Base-by-base conservation (phyloP, 2,329 filamentous ascomycete species). In the Penicillium italicum region DNA sequence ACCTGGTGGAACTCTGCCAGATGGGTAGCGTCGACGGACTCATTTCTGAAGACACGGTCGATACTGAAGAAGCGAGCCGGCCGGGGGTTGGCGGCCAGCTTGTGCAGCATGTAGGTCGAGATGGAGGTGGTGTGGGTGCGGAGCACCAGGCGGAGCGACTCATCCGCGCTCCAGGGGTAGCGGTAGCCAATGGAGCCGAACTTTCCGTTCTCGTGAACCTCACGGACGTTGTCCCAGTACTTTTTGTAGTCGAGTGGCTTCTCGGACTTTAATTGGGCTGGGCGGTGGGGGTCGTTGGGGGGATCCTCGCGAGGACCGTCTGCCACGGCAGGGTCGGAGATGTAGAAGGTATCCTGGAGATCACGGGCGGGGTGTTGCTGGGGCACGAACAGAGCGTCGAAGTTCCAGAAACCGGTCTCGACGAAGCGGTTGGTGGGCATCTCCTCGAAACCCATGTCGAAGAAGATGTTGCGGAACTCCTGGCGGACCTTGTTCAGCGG, bases 361-460 rank as follows among this genome's bases (percentile, higher is more conserved):
- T 99, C 94, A 72, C 94, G 90, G 57, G 94, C 94, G 49, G 94
- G 94, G 75, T 99, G 94, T 81, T 99, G 94, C 77, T 96, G 94
- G 30, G 93, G 93, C 50, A 97, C 93, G 75, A 93, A 97, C 61
- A 99, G 90, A 24, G 92, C 86, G 71, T 97, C 93, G 75, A 97
- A 97, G 77, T 97, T 97, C 91, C 94, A 99, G 86, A 97, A 97
- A 44, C 93, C 92, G 12, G 92, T 93, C 78, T 99, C 94, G 60
- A 97, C 92, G 72, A 87, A 97, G 73, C 90, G 85, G 77, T 89
- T 88, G 47, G 93, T 97, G 14, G 92, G 90, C 94, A 99, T 97
- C 80, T 99, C 94, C 69, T 93, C 87, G 79, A 97, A 99, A 50
- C 93, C 94, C 87, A 96, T 96, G 73, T 96, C 91, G 77, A 99